Base-by-base conservation (phyloP, 441 rosid genomes). In the Hura crepitans region DNA sequence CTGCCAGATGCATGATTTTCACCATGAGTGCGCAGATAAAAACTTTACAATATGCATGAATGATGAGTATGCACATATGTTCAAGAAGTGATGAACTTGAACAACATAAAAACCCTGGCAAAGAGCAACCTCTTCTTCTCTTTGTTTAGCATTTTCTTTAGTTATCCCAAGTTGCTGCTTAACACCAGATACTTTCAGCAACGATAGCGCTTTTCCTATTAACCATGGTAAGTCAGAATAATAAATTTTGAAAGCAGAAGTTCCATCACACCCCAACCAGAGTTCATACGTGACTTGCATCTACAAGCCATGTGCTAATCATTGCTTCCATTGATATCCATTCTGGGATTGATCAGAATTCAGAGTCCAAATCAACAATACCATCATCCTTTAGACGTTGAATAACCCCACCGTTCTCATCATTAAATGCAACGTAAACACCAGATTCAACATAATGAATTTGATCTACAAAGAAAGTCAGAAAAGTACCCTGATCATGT, bases 181-280 rank as follows among this genome's bases (percentile, higher is more conserved):
- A 62, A 87, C 86, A 55, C 66, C 22, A 62, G 70, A 76, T 8
- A 74, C 81, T 84, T 89, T 95, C 78, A 89, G 89, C 37, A 81
- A 50, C 75, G 81, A 85, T 43, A 95, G 72, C 62, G 82, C 74
- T 80, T 92, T 92, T 74, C 95, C 85, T 68, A 95, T 79, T 51
- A 89, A 82, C 99, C 99, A 95, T 12, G 97, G 89, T 72, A 95
- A 89, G 77, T 90, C 95, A 15, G 95, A 75, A 71, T 92, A 90
- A 82, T 95, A 95, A 58, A 90, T 83, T 81, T 84, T 76, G 67
- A 58, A 62, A 43, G 85, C 88, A 67, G 85, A 76, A 71, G 74
- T 78, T 47, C 90, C 90, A 78, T 88, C 89, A 17, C 37, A 81
- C n/a, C 91, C 96, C 75, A 91, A 69, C 97, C 98, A 91, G 47